These are phyloP conservation scores for Trichoderma guizhouense DNA, from an alignment of 2,329 filamentous ascomycete genomes.

Conservation along the genomic window DNA sequence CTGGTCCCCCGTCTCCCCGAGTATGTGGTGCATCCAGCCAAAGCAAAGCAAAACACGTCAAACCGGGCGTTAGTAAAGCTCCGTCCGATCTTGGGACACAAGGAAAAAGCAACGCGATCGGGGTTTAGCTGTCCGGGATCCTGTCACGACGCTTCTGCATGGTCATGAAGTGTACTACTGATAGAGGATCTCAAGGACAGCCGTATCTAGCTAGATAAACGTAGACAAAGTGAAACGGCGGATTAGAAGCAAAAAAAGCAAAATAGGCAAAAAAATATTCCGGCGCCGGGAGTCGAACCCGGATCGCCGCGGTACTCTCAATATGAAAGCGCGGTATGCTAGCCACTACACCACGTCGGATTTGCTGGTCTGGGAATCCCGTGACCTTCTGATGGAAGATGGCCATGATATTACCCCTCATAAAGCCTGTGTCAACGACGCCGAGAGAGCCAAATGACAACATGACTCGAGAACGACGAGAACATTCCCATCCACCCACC, in stretches of 20 bases:
- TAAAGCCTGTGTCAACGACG: neutral
- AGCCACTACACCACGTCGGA: constrained; percentile 21
- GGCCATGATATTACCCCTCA: neutral
- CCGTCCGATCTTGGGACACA: neutral
- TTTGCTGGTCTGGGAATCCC: constrained; percentile 3
- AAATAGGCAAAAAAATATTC: neutral
- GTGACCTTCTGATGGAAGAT: constrained; percentile 7
- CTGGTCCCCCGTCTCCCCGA: neutral
- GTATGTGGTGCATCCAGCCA: neutral
- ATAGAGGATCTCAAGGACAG: neutral
- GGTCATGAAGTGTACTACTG: neutral
- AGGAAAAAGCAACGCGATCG: neutral
- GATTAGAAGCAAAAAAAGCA: neutral
- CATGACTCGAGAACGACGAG: neutral
- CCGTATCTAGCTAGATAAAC: neutral
- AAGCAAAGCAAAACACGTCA: neutral
- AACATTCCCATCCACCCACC: neutral
- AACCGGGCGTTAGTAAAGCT: neutral
- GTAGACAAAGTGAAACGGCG: neutral
- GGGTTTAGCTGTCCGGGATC: neutral
- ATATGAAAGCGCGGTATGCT: constrained; percentile 20
- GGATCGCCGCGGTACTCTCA: constrained; percentile 17
- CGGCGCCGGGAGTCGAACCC: constrained; percentile 22
- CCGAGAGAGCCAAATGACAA: neutral
- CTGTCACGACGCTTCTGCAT: neutral